Evolutionary conservation across 345 rosid genomes (phyloP).

Genomic region (Citrus sinensis): DVS_A1.0 CM039168.1:6915501-6916000

Average conservation of each 20-base stretch:
- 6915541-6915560: neutral
- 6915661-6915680: slow-evolving; percentile 26
- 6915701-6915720: slow-evolving; percentile 25
- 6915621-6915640: slow-evolving; percentile 38
- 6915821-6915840: slow-evolving; percentile 31
- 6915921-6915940: slow-evolving; percentile 6
- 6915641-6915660: slow-evolving; percentile 41
- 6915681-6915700: slow-evolving; percentile 21
- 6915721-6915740: slow-evolving; percentile 19
- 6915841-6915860: slow-evolving; percentile 41
- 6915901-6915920: neutral
- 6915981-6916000: slow-evolving; percentile 22
- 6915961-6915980: slow-evolving; percentile 25
- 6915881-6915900: neutral
- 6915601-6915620: slow-evolving; percentile 27
- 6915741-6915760: slow-evolving; percentile 29
- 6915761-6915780: slow-evolving; percentile 26
- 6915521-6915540: neutral
- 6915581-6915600: neutral
- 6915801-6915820: slow-evolving; percentile 62
- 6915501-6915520: neutral
- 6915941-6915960: slow-evolving; percentile 35
- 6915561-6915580: neutral
- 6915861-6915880: slow-evolving; percentile 13
- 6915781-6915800: slow-evolving; percentile 50